Conservation (phyloP, 169 alveolate species). For the Cryptosporidium viatorum region DNA sequence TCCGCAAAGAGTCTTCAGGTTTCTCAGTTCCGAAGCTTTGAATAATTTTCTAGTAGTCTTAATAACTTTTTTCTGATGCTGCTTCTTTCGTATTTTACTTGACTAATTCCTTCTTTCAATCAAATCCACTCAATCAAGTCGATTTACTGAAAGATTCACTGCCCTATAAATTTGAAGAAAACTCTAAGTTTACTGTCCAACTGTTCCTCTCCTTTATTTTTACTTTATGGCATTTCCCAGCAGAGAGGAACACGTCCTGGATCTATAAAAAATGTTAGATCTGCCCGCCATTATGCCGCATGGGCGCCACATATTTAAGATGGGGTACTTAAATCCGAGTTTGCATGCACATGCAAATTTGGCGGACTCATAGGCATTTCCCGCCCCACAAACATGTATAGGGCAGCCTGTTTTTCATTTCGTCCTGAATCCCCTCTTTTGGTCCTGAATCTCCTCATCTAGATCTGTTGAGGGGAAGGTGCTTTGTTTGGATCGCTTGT, state of each 20-base stretch:
- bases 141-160: constrained; percentile 16
- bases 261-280: constrained; percentile 71
- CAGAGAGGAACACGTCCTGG: constrained; percentile 23
- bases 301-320: neutral
- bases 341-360: neutral
- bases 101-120: constrained; percentile 18
- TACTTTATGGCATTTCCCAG: constrained; percentile 1
- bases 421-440: neutral
- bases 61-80: neutral
- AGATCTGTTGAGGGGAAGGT: neutral
- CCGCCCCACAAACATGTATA: neutral
- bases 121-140: neutral
- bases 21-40: neutral
- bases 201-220: constrained; percentile 22
- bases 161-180: constrained; percentile 25
- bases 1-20: constrained; percentile 20
- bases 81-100: neutral
- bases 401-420: neutral
- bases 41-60: neutral
- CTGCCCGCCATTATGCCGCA: constrained; percentile 18
- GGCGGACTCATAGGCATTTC: neutral
- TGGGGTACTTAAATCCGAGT: constrained; percentile 3
- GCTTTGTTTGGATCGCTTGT: neutral
- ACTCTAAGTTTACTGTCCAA: constrained; percentile 16
- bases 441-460: neutral